Evolutionary conservation across 2,329 filamentous ascomycete species (phyloP).

Genomic region (Fusarium verrucosum): DNA sequence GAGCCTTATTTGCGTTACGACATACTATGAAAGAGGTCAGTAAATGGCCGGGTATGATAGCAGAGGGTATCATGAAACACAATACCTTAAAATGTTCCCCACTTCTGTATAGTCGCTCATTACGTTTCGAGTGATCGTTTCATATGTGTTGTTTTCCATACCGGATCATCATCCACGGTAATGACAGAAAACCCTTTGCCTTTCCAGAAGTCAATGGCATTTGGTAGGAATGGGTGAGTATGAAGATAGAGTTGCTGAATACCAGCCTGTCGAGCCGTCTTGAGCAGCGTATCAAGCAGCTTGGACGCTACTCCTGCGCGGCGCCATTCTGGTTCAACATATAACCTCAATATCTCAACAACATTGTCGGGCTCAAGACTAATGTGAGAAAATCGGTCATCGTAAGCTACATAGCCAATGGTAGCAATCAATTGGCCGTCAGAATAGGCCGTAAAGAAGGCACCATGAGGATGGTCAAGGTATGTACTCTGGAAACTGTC

Average conservation of each 20-base stretch:
- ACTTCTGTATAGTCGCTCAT: neutral
- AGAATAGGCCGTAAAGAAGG: conserved; percentile 32
- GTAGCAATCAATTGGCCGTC: conserved; percentile 37
- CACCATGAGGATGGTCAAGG: conserved; percentile 35
- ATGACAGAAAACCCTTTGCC: conserved; percentile 36
- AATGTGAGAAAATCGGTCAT: conserved; percentile 40
- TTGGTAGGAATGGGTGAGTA: conserved; percentile 43
- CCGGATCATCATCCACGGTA: conserved; percentile 37
- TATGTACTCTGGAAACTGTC: conserved; percentile 36
- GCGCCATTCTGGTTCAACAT: conserved; percentile 41
- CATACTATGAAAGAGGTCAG: too few relatives aligned
- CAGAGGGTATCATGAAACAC: neutral
- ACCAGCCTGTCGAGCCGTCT: conserved; percentile 18
- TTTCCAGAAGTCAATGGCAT: conserved; percentile 43
- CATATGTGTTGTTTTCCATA: conserved; percentile 47
- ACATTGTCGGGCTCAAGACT: conserved; percentile 22
- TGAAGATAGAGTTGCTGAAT: conserved; percentile 42
- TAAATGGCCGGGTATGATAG: neutral
- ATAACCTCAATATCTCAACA: conserved; percentile 45
- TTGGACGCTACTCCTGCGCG: conserved; percentile 43
- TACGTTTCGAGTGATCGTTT: neutral
- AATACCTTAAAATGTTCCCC: neutral
- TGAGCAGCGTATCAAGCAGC: conserved; percentile 28
- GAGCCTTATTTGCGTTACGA: too few relatives aligned
- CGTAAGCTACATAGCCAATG: conserved; percentile 41